A percentile compares a stretch with the other conserved stretches of the same genome.
Conservation (phyloP, 108 stramenopile genomes). For the Discostella stelligeroides region DNA sequence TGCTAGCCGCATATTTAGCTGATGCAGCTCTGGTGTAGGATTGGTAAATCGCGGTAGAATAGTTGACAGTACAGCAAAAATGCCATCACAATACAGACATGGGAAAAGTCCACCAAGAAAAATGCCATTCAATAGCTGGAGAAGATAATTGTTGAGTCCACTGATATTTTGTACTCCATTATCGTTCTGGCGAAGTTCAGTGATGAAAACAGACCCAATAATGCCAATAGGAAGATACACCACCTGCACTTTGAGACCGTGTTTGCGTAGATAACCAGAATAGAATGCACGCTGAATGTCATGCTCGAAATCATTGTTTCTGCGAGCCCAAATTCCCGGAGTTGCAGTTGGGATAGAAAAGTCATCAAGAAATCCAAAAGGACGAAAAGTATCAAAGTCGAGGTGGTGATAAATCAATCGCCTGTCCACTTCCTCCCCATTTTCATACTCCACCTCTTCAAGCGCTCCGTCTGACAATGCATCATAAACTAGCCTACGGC, state of each 20-base stretch:
- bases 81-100: conserved; percentile 1
- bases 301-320: neutral
- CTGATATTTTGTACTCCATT: too few relatives aligned
- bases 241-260: conserved; percentile 15
- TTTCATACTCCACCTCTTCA: neutral
- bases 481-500: conserved; percentile 10
- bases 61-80: neutral
- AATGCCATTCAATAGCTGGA: neutral
- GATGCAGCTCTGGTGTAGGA: neutral
- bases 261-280: neutral
- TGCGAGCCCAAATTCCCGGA: neutral
- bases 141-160: too few relatives aligned
- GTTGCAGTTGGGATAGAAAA: neutral
- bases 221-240: conserved; percentile 27
- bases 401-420: conserved; percentile 7
- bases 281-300: conserved; percentile 7
- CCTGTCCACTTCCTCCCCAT: conserved; percentile 1
- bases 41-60: neutral
- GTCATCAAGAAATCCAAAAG: conserved; percentile 12
- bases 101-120: conserved; percentile 1
- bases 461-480: conserved; percentile 1
- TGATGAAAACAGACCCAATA: too few relatives aligned
- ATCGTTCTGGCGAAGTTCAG: too few relatives aligned
- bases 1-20: neutral
- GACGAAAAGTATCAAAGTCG: conserved; percentile 14